Evolutionary conservation across 768 basidiomycete genomes (phyloP).

Genomic region (Leccinum longicurvipes): DNA sequence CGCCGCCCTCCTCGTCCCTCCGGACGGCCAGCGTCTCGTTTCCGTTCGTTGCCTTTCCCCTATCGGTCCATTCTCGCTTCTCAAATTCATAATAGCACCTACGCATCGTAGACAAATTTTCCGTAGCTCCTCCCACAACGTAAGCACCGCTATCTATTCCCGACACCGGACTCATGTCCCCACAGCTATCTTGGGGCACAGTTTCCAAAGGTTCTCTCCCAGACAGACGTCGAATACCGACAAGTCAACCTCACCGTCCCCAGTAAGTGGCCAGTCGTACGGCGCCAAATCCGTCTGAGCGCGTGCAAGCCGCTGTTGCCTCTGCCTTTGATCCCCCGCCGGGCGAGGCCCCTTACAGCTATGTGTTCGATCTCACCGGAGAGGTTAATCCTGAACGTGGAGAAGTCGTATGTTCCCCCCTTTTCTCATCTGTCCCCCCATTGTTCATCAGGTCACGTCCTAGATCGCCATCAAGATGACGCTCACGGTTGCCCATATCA

Average conservation of each 20-base stretch:
- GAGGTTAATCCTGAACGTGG: constrained; percentile 73
- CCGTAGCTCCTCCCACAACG: constrained; percentile 72
- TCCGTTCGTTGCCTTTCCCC: constrained; percentile 47
- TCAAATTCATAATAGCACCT: constrained; percentile 45
- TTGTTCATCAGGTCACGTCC: constrained; percentile 5
- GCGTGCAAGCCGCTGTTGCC: constrained; percentile 55
- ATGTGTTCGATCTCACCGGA: constrained; percentile 85
- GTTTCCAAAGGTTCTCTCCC: constrained; percentile 67
- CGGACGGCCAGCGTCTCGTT: constrained; percentile 65
- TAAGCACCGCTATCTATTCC: constrained; percentile 33
- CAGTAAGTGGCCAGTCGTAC: constrained; percentile 39
- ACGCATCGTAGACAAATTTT: constrained; percentile 72
- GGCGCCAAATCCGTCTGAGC: constrained; percentile 11
- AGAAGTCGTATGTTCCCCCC: constrained; percentile 53
- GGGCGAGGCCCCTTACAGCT: constrained; percentile 66
- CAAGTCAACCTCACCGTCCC: constrained; percentile 79
- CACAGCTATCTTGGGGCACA: constrained; percentile 73
- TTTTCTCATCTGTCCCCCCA: not conserved
- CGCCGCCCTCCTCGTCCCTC: constrained; percentile 62
- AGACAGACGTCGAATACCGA: constrained; percentile 71
- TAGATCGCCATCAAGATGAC: constrained; percentile 81
- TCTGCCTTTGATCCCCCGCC: constrained; percentile 69
- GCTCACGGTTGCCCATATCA: constrained; percentile 59
- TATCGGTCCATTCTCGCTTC: constrained; percentile 6
- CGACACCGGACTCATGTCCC: constrained; percentile 7